phyloP scores from a whole-genome alignment of 2,329 filamentous ascomycete species.

The Pseudopyrenochaeta lycopersici region DNA sequence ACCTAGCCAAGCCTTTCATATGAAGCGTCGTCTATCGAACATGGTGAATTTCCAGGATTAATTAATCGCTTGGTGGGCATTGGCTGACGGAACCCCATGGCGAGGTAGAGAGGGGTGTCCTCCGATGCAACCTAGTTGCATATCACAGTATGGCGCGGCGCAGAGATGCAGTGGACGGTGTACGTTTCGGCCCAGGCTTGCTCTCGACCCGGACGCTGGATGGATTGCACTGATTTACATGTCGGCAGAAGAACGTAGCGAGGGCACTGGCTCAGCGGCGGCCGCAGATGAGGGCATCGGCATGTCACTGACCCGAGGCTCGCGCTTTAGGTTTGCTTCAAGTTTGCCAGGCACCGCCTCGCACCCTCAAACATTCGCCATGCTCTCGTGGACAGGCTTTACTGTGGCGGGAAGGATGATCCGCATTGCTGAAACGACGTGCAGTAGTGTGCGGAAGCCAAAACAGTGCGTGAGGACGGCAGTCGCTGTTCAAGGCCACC shows the following conservation, averaged over 20 bases:
- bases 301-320: conserved; percentile 11
- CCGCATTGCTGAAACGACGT: conserved; percentile 23
- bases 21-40: conserved; percentile 23
- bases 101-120: conserved; percentile 9
- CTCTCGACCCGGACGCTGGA: conserved; percentile 27
- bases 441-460: conserved; percentile 21
- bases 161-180: conserved; percentile 10
- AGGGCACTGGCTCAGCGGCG: background rate
- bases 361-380: background rate
- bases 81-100: conserved; percentile 9
- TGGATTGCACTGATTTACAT: conserved; percentile 7
- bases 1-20: conserved; percentile 23
- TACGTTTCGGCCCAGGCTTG: conserved; percentile 19
- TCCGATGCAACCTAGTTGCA: conserved; percentile 16
- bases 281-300: background rate
- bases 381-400: background rate
- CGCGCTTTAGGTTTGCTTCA: background rate
- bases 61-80: conserved; percentile 18
- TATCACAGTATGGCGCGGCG: conserved; percentile 8
- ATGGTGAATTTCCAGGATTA: conserved; percentile 21
- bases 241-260: conserved; percentile 21
- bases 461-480: conserved; percentile 4
- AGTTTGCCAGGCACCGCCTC: conserved; percentile 8
- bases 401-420: conserved; percentile 27
- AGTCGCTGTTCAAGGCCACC: background rate